Percentiles rank a stretch among this genome's conserved stretches.
Conservation (phyloP, 2,329 filamentous ascomycete species). For the Spiromastix sp. region DNA sequence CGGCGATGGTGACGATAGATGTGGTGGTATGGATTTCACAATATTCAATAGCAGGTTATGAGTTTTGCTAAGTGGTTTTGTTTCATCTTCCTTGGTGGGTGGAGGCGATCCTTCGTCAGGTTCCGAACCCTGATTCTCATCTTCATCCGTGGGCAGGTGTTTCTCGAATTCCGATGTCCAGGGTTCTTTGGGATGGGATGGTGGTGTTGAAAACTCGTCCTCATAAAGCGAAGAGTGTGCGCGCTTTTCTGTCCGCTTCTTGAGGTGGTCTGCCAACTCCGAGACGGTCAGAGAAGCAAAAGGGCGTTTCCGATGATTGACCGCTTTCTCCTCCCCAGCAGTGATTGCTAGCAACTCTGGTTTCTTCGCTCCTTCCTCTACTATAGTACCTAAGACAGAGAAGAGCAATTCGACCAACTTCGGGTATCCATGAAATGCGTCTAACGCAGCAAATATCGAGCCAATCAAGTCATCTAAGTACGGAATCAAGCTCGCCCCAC, state of each 20-base stretch:
- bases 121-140: conserved; percentile 14
- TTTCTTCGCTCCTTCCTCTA: conserved; percentile 63
- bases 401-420: conserved; percentile 78
- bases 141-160: conserved; percentile 16
- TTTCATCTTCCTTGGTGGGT: conserved; percentile 41
- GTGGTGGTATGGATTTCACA: conserved; percentile 74
- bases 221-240: conserved; percentile 17
- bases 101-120: conserved; percentile 26
- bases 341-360: conserved; percentile 38
- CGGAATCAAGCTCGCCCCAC: conserved; percentile 69
- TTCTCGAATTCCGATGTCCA: conserved; percentile 14
- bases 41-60: conserved; percentile 77
- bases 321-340: conserved; percentile 13
- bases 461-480: conserved; percentile 86
- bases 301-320: conserved; percentile 21
- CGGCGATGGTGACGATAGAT: conserved; percentile 76
- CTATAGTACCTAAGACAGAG: conserved; percentile 67
- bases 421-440: conserved; percentile 90
- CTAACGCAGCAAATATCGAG: conserved; percentile 85
- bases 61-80: conserved; percentile 60
- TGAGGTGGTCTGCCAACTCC: conserved; percentile 24
- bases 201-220: conserved; percentile 7
- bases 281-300: conserved; percentile 22
- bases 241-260: conserved; percentile 23
- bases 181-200: conserved; percentile 17